Conservation (phyloP, 306 rosid species). For the Oemleria cerasiformis region DNA sequence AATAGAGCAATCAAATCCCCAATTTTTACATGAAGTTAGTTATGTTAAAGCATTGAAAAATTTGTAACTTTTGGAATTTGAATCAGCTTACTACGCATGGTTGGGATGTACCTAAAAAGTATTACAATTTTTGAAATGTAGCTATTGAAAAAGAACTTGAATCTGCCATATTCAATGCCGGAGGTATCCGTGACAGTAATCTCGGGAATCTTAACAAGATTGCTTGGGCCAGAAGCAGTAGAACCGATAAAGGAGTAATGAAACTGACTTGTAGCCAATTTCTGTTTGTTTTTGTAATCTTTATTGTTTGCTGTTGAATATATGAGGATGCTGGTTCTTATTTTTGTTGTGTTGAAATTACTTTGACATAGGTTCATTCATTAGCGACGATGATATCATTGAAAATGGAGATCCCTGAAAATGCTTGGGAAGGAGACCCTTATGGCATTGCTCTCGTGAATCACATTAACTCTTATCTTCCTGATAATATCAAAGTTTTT, state of each 20-base stretch:
- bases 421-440: slow-evolving; percentile 73
- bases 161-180: slow-evolving; percentile 76
- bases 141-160: slow-evolving; percentile 89
- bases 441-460: slow-evolving; percentile 61
- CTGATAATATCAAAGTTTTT: slow-evolving; percentile 60
- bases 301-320: slow-evolving; percentile 11
- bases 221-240: slow-evolving; percentile 89
- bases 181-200: slow-evolving; percentile 79
- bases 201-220: slow-evolving; percentile 74
- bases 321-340: neutral
- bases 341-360: slow-evolving; percentile 17
- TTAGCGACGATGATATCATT: slow-evolving; percentile 76
- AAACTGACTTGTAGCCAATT: slow-evolving; percentile 7
- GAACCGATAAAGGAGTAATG: slow-evolving; percentile 96
- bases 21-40: neutral
- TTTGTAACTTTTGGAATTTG: slow-evolving; percentile 17
- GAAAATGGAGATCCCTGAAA: slow-evolving; percentile 86
- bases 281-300: slow-evolving; percentile 1
- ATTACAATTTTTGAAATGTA: slow-evolving; percentile 44
- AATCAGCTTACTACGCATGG: slow-evolving; percentile 29
- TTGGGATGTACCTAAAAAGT: slow-evolving; percentile 30
- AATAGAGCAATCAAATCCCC: neutral
- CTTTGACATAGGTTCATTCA: slow-evolving; percentile 65
- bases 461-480: slow-evolving; percentile 67
- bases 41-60: neutral